Conservation (phyloP, 202 grass and related monocot species). For the Saccharum hybrid region DNA sequence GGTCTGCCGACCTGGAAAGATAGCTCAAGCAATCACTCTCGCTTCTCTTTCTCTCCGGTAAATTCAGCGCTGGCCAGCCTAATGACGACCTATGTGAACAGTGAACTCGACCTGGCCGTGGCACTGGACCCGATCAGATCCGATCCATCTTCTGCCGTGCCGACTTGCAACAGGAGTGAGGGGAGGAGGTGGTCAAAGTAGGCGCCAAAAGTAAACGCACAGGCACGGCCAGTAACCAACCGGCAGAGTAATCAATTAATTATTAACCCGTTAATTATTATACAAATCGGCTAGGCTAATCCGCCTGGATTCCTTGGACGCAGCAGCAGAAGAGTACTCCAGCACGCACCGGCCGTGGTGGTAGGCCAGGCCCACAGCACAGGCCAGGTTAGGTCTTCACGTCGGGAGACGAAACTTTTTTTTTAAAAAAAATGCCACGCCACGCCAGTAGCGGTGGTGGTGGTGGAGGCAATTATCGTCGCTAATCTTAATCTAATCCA, state of each 20-base stretch:
- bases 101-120: neutral
- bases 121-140: neutral
- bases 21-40: neutral
- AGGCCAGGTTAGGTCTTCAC: slow-evolving; percentile 37
- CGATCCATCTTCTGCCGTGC: neutral
- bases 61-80: neutral
- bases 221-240: neutral
- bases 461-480: neutral
- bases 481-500: neutral
- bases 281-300: neutral
- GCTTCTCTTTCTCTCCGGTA: neutral
- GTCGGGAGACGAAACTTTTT: slow-evolving; percentile 23
- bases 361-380: neutral
- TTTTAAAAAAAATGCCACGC: neutral
- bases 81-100: neutral
- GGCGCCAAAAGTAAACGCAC: neutral
- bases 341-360: neutral
- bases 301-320: slow-evolving; percentile 46
- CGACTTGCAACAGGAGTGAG: neutral
- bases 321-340: slow-evolving; percentile 1
- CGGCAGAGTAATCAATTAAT: neutral
- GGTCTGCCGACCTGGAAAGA: slow-evolving; percentile 5
- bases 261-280: neutral
- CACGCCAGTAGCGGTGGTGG: neutral
- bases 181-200: slow-evolving; percentile 8